Conservation (phyloP, 495 filamentous ascomycete genomes). For the Penicillium atrosanguineum region DNA sequence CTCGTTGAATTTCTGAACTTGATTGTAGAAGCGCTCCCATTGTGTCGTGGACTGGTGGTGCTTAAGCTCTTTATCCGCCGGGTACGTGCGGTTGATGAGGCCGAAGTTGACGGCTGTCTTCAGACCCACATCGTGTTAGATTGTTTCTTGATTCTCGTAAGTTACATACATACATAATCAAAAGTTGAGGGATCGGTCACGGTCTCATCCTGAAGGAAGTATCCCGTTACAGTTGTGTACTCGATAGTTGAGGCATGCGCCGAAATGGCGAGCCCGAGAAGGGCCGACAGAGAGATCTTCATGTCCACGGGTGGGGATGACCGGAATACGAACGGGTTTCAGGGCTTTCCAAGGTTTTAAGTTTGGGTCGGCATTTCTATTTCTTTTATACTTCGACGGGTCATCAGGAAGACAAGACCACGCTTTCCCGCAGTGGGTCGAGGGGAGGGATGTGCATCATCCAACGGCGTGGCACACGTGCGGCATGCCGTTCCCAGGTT, state of each 20-base stretch:
- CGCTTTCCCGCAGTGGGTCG: constrained; percentile 1
- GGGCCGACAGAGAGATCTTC: constrained; percentile 28
- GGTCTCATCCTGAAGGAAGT: constrained; percentile 68
- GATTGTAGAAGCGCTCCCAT: constrained; percentile 64
- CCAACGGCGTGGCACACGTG: constrained; percentile 8
- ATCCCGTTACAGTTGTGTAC: constrained; percentile 65
- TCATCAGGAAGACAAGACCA: background rate
- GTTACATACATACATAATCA: constrained; percentile 54
- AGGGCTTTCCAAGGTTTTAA: background rate
- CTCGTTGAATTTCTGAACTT: constrained; percentile 55
- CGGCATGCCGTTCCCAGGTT: background rate
- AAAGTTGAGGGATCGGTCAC: constrained; percentile 61
- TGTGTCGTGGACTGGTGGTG: constrained; percentile 46
- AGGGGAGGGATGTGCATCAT: background rate
- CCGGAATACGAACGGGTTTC: background rate
- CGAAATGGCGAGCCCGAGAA: constrained; percentile 21
- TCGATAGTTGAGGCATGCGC: constrained; percentile 39
- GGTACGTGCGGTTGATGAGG: constrained; percentile 58
- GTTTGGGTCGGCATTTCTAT: constrained; percentile 11
- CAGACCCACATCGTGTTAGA: constrained; percentile 1
- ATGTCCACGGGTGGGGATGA: constrained; percentile 23
- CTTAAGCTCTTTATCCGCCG: constrained; percentile 40
- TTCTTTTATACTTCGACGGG: constrained; percentile 9
- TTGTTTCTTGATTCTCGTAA: background rate
- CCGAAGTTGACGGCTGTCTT: constrained; percentile 65